Percentiles rank a stretch among this genome's conserved stretches.
These are phyloP conservation scores for Gnaphalium uliginosum DNA, from an alignment of 129 eudicot genomes.

Conservation along the genomic window DNA sequence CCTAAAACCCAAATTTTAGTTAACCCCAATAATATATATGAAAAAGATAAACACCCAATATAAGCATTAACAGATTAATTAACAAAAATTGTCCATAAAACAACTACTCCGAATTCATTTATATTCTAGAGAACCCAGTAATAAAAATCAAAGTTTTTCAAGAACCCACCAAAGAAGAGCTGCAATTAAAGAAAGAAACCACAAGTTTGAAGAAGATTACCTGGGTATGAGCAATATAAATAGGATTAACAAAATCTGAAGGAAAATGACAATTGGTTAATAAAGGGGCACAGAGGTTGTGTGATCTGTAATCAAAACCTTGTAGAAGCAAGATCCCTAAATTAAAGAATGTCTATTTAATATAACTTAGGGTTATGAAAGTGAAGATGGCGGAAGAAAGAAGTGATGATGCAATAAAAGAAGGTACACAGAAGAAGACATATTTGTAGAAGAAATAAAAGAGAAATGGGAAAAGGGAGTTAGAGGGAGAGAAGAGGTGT, in stretches of 20 bases:
- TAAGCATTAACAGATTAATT: constrained; percentile 15
- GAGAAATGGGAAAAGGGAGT: constrained; percentile 3
- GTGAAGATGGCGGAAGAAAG: constrained; percentile 36
- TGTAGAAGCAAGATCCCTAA: constrained; percentile 23
- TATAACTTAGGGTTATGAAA: constrained; percentile 27
- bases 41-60: background rate
- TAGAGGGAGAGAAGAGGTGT: constrained; percentile 17
- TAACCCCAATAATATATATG: constrained; percentile 21
- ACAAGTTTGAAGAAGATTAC: constrained; percentile 21
- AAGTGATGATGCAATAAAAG: constrained; percentile 21
- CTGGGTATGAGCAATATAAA: constrained; percentile 29
- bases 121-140: constrained; percentile 12
- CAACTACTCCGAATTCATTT: constrained; percentile 10
- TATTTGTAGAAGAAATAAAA: constrained; percentile 12
- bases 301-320: constrained; percentile 25
- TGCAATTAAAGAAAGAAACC: constrained; percentile 1
- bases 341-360: background rate
- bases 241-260: constrained; percentile 3
- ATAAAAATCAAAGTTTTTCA: background rate
- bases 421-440: constrained; percentile 13
- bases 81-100: background rate
- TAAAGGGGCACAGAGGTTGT: constrained; percentile 21
- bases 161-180: constrained; percentile 20
- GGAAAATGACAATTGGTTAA: background rate
- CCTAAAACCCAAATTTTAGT: constrained; percentile 31